Percentiles rank a stretch among this genome's conserved stretches.
Conservation (phyloP, 495 filamentous ascomycete species). For the Aspergillus campestris region DNA sequence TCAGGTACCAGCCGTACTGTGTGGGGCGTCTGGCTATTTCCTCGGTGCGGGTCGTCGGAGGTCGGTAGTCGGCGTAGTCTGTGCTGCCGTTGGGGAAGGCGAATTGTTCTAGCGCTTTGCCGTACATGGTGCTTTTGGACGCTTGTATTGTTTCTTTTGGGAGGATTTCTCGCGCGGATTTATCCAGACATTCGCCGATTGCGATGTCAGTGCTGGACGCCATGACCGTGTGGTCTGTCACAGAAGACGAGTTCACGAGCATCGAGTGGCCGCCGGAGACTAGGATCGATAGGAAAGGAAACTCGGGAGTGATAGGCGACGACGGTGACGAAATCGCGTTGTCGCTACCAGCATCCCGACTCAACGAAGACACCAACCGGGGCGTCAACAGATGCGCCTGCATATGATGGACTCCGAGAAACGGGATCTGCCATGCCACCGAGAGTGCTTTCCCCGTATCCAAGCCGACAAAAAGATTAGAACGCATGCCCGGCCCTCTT, state of each 20-base stretch:
- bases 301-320: constrained; percentile 26
- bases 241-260: constrained; percentile 58
- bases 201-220: constrained; percentile 66
- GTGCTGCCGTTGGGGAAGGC: constrained; percentile 53
- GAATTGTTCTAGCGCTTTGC: constrained; percentile 57
- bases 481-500: constrained; percentile 79
- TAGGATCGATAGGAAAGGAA: constrained; percentile 85
- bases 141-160: constrained; percentile 40
- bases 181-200: constrained; percentile 80
- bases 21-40: constrained; percentile 35
- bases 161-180: constrained; percentile 66
- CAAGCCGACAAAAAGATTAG: constrained; percentile 64
- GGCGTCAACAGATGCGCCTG: constrained; percentile 90
- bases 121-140: constrained; percentile 61
- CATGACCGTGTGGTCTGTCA: constrained; percentile 62
- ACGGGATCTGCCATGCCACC: constrained; percentile 68
- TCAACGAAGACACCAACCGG: constrained; percentile 61
- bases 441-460: constrained; percentile 85
- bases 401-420: constrained; percentile 92
- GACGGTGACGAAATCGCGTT: background rate
- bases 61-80: constrained; percentile 47
- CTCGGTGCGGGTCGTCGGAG: constrained; percentile 45
- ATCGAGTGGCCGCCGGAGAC: constrained; percentile 90
- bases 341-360: constrained; percentile 1
- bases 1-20: constrained; percentile 51